These are phyloP conservation scores for Clarireedia paspali DNA, from an alignment of 2,329 filamentous ascomycete genomes.

Conservation along the genomic window DNA sequence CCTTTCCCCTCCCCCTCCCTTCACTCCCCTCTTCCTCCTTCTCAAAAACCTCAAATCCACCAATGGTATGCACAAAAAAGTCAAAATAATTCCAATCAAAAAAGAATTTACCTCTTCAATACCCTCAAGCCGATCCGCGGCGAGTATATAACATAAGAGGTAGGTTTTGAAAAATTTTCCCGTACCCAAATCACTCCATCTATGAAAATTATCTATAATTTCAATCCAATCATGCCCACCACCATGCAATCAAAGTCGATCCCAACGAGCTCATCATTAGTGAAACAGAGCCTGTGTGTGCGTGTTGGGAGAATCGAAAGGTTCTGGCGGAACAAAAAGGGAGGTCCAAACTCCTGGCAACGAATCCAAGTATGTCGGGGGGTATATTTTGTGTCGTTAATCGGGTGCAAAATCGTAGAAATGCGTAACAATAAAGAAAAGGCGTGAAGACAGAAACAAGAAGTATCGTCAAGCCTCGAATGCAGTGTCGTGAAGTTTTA, in stretches of 20 bases:
- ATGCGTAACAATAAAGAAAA: not conserved
- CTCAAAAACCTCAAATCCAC: too few relatives aligned
- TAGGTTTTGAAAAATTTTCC: not conserved
- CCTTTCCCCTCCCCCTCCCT: too few relatives aligned
- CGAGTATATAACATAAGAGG: conserved; percentile 2
- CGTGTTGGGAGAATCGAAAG: not conserved
- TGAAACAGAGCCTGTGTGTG: not conserved
- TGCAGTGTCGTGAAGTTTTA: not conserved
- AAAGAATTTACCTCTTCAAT: not conserved
- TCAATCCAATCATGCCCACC: not conserved
- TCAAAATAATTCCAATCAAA: not conserved
- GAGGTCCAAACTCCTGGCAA: conserved; percentile 4
- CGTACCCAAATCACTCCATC: not conserved
- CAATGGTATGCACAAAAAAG: not conserved
- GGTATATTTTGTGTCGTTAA: conserved; percentile 2
- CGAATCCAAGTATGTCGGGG: conserved; percentile 8
- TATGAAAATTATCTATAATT: not conserved
- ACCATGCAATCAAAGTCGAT: not conserved
- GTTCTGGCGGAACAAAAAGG: not conserved
- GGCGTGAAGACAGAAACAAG: not conserved
- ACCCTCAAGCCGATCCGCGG: conserved; percentile 8
- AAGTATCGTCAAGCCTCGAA: conserved; percentile 6
- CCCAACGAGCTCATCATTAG: not conserved
- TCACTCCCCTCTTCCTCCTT: too few relatives aligned
- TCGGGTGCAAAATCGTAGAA: conserved; percentile 4